These are phyloP conservation scores for Amoebophrya sp. DNA, from an alignment of 169 alveolate genomes.

Conservation along the genomic window DNA sequence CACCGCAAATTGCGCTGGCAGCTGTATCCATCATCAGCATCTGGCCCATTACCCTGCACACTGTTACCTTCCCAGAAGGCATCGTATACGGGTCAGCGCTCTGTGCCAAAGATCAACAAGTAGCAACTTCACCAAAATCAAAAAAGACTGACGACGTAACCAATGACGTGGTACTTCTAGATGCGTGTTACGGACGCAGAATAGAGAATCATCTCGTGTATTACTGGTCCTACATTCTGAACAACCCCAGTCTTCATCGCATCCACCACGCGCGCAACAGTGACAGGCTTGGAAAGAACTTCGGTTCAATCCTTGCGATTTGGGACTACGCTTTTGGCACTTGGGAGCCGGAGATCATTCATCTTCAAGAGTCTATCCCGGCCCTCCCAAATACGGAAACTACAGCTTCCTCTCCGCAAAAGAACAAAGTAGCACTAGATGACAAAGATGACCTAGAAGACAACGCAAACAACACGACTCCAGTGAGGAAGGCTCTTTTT, in stretches of 20 bases:
- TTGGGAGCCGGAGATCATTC: neutral
- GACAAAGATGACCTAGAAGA: neutral
- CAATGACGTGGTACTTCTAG: no score
- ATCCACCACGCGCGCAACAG: slow-evolving; percentile 10
- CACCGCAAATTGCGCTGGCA: neutral
- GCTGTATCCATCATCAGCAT: neutral
- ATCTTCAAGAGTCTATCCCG: neutral
- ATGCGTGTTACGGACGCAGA: neutral
- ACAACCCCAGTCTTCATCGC: neutral
- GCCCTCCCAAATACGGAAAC: neutral
- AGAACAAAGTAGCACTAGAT: neutral
- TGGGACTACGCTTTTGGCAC: neutral
- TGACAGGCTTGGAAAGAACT: neutral
- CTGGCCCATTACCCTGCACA: slow-evolving; percentile 20
- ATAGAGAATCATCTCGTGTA: neutral
- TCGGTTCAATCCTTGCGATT: neutral
- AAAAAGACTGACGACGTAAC: no score
- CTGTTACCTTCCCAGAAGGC: neutral
- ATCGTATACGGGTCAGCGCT: no score
- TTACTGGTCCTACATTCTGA: neutral
- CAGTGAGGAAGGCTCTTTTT: neutral
- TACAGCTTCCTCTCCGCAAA: neutral
- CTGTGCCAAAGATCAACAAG: no score
- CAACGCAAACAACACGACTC: neutral
- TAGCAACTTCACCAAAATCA: no score